Percentiles rank a stretch among this genome's conserved stretches.
Evolutionary conservation across 176 grass and related monocot species (phyloP).

Genomic region (Eragrostis curvula): DNA sequence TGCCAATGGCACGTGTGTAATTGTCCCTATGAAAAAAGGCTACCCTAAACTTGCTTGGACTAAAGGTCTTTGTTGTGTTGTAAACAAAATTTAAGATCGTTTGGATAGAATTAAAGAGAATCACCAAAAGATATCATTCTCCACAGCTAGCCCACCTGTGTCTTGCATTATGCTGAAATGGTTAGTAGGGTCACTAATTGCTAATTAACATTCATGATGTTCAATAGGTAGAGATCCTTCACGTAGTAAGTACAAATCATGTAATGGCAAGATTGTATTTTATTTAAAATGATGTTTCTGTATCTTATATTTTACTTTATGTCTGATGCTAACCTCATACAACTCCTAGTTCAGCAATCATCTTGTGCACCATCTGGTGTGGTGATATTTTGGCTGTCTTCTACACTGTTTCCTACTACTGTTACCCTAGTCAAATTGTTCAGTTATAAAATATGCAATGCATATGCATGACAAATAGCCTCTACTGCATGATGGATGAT

Average conservation of each 20-base stretch:
- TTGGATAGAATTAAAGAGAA: background rate
- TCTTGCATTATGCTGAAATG: constrained; percentile 3
- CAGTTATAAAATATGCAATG: background rate
- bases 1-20: too few species aligned
- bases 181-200: background rate
- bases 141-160: too few species aligned
- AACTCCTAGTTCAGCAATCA: background rate
- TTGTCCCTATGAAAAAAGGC: too few species aligned
- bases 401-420: background rate
- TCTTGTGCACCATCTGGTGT: background rate
- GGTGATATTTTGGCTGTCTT: constrained; percentile 2
- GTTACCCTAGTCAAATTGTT: background rate
- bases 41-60: too few species aligned
- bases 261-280: background rate
- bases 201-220: constrained; percentile 11
- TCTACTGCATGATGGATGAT: background rate
- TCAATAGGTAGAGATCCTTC: background rate
- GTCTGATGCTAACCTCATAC: background rate
- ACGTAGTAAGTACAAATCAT: background rate
- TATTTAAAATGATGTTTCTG: background rate
- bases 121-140: background rate
- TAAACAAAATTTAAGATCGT: constrained; percentile 10
- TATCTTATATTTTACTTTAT: background rate
- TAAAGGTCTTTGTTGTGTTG: too few species aligned
- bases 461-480: background rate